Conservation (phyloP, 2,329 filamentous ascomycete species). For the Daldinia sp. region DNA sequence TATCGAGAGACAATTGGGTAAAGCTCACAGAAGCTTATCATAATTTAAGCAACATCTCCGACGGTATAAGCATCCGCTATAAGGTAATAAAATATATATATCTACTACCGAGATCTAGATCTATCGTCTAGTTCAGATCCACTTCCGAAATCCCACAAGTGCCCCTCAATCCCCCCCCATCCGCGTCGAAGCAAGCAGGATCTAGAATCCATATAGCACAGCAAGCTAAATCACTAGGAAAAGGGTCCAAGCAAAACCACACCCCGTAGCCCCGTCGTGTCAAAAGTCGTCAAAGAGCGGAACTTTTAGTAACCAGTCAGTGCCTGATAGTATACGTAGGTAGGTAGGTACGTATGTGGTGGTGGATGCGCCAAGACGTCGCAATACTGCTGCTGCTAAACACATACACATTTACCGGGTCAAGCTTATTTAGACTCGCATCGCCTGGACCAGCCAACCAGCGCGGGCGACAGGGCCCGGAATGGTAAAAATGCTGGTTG, state of each 20-base stretch:
- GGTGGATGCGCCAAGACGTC: background rate
- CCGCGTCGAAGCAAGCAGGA: background rate
- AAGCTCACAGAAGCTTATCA: no score
- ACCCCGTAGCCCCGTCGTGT: background rate
- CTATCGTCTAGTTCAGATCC: background rate
- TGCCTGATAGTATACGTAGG: background rate
- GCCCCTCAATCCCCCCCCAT: background rate
- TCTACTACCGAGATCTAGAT: no score
- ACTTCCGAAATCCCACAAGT: background rate
- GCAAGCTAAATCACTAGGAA: conserved; percentile 4
- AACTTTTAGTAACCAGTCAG: background rate
- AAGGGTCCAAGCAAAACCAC: background rate
- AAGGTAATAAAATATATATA: no score
- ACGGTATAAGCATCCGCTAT: background rate
- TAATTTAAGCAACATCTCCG: no score
- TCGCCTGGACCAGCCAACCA: conserved; percentile 21
- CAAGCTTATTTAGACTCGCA: conserved; percentile 3
- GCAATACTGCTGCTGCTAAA: background rate
- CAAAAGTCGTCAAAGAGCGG: background rate
- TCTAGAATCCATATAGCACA: conserved; percentile 4
- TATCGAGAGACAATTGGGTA: no score
- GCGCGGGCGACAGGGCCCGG: conserved; percentile 8
- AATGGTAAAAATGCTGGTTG: conserved; percentile 15
- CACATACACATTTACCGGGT: background rate
- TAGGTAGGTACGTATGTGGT: background rate